Evolutionary conservation across 345 rosid species (phyloP), one percentile per base, ranked within the genome.

Genomic region (Camelina hispida): DNA sequence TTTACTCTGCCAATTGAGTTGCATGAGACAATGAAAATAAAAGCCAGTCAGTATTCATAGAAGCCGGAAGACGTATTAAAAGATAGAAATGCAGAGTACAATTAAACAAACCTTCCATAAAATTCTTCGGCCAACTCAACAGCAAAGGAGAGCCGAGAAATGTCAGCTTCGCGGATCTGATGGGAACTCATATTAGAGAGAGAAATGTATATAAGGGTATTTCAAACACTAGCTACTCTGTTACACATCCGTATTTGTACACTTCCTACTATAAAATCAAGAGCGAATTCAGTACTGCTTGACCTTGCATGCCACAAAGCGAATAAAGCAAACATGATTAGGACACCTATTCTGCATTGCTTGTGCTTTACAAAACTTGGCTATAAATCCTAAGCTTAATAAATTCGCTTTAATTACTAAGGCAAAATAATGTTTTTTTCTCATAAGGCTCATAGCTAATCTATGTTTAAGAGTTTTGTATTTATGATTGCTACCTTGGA

Each of bases 51-150:
- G 96, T 51, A 76, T 40, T 46, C 55, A 35, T 57, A 58, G 43
- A 58, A 18, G 34, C n/a, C 15, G 51, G 12, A 30, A 62, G 18
- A 14, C 14, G 59, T 30, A 60, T 30, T 69, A 57, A 71, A 38
- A 43, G 70, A 72, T 32, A 44, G n/a, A 66, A 79, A 17, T 30
- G 63, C 35, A 23, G 62, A 68, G 63, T 59, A 38, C 7, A 23
- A 68, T 22, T 62, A 55, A 56, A 32, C 79, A 80, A 77, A 90
- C 97, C 99, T 95, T 85, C 97, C 99, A 80, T 95, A 95, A 81
- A 95, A 95, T 79, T 95, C 99, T 86, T 95, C 99, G 61, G 99
- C 99, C 71, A 95, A 91, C 83, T 95, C 99, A 78, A 91, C 96
- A 72, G 99, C 99, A 83, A 95, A 95, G 80, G 99, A 95, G 66